Evolutionary conservation across 345 rosid species (phyloP).

Genomic region (Ceriops tagal): DNA sequence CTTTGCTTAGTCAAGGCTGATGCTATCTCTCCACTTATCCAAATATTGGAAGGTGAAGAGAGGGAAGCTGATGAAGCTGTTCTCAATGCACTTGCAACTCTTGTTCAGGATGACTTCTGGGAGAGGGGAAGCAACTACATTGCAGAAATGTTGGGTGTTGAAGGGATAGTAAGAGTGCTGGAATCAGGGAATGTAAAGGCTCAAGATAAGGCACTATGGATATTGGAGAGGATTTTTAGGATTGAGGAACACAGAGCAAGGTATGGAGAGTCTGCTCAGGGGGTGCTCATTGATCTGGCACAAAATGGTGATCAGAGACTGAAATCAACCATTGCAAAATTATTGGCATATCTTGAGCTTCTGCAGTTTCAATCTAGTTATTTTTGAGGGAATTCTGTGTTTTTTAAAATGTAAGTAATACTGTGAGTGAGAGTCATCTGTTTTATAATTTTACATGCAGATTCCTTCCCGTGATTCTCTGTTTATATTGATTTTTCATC

Average conservation of each 20-base stretch:
- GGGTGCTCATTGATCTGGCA: slow-evolving; percentile 53
- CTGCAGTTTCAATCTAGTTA: slow-evolving; percentile 58
- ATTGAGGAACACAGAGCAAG: slow-evolving; percentile 40
- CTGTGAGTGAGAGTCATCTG: no score
- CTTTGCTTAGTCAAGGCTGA: slow-evolving; percentile 65
- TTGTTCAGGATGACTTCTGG: slow-evolving; percentile 53
- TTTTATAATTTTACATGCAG: no score
- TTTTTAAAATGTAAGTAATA: no score
- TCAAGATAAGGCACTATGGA: slow-evolving; percentile 55
- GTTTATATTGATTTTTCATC: no score
- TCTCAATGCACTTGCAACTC: slow-evolving; percentile 47
- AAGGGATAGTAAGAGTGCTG: slow-evolving; percentile 42
- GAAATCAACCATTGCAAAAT: slow-evolving; percentile 39
- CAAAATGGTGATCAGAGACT: slow-evolving; percentile 47
- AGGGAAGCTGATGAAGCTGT: slow-evolving; percentile 58
- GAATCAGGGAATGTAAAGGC: slow-evolving; percentile 41
- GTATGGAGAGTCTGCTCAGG: slow-evolving; percentile 48
- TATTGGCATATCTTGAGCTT: slow-evolving; percentile 58
- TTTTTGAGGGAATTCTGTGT: slow-evolving; percentile 26
- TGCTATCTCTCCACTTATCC: slow-evolving; percentile 45
- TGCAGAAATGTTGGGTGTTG: slow-evolving; percentile 33
- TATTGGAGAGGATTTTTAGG: slow-evolving; percentile 48
- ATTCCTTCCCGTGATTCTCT: no score
- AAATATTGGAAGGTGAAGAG: slow-evolving; percentile 40
- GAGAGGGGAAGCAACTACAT: slow-evolving; percentile 55